These are phyloP conservation scores for Neodidymelliopsis sp. DNA, from an alignment of 2,329 filamentous ascomycete species.

Conservation along the genomic window DNA sequence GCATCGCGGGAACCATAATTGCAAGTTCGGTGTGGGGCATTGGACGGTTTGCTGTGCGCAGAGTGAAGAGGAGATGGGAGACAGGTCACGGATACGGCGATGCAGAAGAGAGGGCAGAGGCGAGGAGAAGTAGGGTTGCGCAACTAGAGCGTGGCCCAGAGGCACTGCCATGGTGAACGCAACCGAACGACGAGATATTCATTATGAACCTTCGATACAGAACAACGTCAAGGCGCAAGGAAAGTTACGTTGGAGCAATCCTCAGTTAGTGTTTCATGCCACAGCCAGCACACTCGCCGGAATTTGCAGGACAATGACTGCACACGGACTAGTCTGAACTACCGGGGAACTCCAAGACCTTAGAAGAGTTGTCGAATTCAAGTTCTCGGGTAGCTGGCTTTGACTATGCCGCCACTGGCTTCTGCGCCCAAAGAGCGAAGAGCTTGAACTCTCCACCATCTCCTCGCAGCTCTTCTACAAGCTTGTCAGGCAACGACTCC, in stretches of 20 bases:
- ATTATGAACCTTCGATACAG: too few relatives aligned
- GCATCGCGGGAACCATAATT: conserved; percentile 48
- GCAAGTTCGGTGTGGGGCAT: conserved; percentile 51
- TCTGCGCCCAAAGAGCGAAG: conserved; percentile 17
- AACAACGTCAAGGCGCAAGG: too few relatives aligned
- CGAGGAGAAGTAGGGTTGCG: conserved; percentile 20
- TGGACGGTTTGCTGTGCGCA: conserved; percentile 47
- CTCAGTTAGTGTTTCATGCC: too few relatives aligned
- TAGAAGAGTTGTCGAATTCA: too few relatives aligned
- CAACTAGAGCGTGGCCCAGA: conserved; percentile 26
- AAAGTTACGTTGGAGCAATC: too few relatives aligned
- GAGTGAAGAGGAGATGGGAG: conserved; percentile 40
- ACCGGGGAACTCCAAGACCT: too few relatives aligned
- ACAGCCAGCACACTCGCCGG: too few relatives aligned
- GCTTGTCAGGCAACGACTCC: conserved; percentile 14
- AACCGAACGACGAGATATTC: background rate
- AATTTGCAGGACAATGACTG: too few relatives aligned
- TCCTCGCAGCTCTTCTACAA: conserved; percentile 18
- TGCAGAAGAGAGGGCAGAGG: conserved; percentile 24
- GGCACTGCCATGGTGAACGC: conserved; percentile 31
- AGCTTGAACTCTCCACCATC: conserved; percentile 10
- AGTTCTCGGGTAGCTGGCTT: too few relatives aligned
- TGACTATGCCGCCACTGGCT: too few relatives aligned
- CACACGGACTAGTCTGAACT: too few relatives aligned
- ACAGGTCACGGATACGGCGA: conserved; percentile 26